Percentiles rank a stretch among this genome's conserved stretches.
Evolutionary conservation across 441 rosid species (phyloP).

Genomic region (Pelargonium citronellum): DNA sequence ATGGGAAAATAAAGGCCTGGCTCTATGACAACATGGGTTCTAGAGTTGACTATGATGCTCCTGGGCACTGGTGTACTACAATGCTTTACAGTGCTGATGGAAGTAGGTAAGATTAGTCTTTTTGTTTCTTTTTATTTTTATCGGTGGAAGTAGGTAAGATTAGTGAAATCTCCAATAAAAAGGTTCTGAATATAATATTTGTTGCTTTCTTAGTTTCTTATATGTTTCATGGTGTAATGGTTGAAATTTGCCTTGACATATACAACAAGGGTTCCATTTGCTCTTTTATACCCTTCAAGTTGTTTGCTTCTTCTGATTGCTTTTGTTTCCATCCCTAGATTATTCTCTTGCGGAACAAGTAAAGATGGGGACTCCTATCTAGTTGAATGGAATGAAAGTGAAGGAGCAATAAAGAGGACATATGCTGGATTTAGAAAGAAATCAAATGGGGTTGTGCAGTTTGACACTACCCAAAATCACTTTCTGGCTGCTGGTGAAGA

Average conservation of each 20-base stretch:
- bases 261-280: background rate
- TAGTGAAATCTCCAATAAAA: background rate
- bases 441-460: constrained; percentile 57
- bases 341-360: constrained; percentile 75
- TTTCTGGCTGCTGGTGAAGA: constrained; percentile 78
- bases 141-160: constrained; percentile 52
- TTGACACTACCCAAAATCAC: constrained; percentile 69
- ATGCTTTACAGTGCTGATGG: constrained; percentile 86
- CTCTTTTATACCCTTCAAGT: constrained; percentile 1
- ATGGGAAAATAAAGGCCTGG: constrained; percentile 89
- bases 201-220: constrained; percentile 1
- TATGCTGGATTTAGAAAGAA: constrained; percentile 68
- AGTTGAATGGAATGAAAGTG: constrained; percentile 91
- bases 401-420: constrained; percentile 56
- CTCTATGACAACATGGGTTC: constrained; percentile 62
- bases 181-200: background rate
- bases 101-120: constrained; percentile 41
- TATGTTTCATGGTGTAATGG: constrained; percentile 18
- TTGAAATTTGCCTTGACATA: background rate
- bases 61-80: constrained; percentile 59
- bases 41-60: constrained; percentile 79
- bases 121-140: constrained; percentile 10
- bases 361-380: constrained; percentile 68
- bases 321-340: constrained; percentile 27
- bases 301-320: background rate